A percentile compares a stretch with the other conserved stretches of the same genome.
phyloP scores from a whole-genome alignment of 352 stramenopile species.

The Thalassiosira allenii region DNA sequence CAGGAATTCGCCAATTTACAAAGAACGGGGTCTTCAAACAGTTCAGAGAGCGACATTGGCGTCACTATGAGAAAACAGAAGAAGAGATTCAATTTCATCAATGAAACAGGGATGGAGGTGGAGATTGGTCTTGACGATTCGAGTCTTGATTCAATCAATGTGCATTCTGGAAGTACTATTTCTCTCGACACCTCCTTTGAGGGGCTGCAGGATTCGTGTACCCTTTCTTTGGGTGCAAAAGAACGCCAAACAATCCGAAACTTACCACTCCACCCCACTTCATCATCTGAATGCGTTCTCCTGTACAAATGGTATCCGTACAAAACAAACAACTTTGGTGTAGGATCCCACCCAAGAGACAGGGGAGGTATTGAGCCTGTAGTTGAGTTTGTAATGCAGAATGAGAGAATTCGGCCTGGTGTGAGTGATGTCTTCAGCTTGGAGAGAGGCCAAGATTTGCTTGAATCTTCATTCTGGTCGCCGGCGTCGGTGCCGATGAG shows the following conservation, averaged over 20 bases:
- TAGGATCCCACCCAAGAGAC: background rate
- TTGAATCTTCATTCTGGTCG: constrained; percentile 72
- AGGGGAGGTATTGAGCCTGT: constrained; percentile 70
- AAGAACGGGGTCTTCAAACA: background rate
- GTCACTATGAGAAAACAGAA: background rate
- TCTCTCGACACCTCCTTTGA: constrained; percentile 24
- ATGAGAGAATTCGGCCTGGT: constrained; percentile 71
- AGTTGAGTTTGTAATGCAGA: constrained; percentile 83
- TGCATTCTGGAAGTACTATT: constrained; percentile 26
- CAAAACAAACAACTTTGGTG: no score
- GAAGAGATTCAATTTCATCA: constrained; percentile 27
- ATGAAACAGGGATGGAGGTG: constrained; percentile 48
- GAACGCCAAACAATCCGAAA: constrained; percentile 23
- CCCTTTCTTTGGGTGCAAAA: constrained; percentile 21
- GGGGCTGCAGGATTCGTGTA: constrained; percentile 16
- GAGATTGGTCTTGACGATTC: constrained; percentile 5
- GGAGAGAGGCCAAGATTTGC: constrained; percentile 74
- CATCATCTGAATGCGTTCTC: constrained; percentile 24
- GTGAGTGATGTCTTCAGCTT: constrained; percentile 74
- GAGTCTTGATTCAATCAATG: background rate
- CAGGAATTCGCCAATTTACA: constrained; percentile 49
- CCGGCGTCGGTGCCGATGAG: constrained; percentile 29
- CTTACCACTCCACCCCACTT: constrained; percentile 22
- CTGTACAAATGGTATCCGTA: constrained; percentile 41
- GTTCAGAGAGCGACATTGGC: constrained; percentile 9